Conservation (phyloP, 352 stramenopile species). For the Phytophthora hibernalis region DNA sequence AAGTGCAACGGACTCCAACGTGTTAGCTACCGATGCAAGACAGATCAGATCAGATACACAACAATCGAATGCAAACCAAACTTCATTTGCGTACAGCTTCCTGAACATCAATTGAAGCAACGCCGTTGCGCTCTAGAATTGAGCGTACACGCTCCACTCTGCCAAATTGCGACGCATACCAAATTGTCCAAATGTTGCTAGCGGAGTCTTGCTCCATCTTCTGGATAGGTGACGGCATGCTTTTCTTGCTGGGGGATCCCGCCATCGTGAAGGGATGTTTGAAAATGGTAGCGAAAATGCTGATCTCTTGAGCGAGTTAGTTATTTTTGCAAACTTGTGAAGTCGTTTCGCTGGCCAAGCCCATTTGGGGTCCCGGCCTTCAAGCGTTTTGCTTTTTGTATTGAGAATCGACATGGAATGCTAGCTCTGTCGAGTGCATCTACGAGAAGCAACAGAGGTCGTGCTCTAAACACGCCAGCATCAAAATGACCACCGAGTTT, state of each 20-base stretch:
- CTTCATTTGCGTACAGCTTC: constrained; percentile 47
- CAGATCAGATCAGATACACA: not conserved
- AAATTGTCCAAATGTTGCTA: constrained; percentile 71
- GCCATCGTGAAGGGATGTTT: constrained; percentile 12
- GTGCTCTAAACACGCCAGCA: constrained; percentile 3
- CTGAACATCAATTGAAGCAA: constrained; percentile 54
- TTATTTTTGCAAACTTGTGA: constrained; percentile 27
- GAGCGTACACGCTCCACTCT: constrained; percentile 59
- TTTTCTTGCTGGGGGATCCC: constrained; percentile 18
- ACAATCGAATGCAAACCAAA: not conserved
- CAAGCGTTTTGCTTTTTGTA: constrained; percentile 21
- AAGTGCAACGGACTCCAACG: constrained; percentile 72
- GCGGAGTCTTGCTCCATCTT: constrained; percentile 27
- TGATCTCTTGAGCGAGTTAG: constrained; percentile 20
- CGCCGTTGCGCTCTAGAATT: constrained; percentile 51
- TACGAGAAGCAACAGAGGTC: constrained; percentile 21
- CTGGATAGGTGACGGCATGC: constrained; percentile 35
- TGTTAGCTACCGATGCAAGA: constrained; percentile 45
- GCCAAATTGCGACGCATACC: constrained; percentile 72
- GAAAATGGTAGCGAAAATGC: constrained; percentile 1
- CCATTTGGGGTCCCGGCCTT: constrained; percentile 12
- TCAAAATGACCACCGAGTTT: constrained; percentile 56
- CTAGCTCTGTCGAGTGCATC: constrained; percentile 26
- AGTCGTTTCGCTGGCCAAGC: constrained; percentile 34
- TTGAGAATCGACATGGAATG: constrained; percentile 39